A percentile compares a stretch with the other conserved stretches of the same genome.
Evolutionary conservation across 2,329 filamentous ascomycete genomes (phyloP).

Genomic region (Sarocladium strictum): DNA sequence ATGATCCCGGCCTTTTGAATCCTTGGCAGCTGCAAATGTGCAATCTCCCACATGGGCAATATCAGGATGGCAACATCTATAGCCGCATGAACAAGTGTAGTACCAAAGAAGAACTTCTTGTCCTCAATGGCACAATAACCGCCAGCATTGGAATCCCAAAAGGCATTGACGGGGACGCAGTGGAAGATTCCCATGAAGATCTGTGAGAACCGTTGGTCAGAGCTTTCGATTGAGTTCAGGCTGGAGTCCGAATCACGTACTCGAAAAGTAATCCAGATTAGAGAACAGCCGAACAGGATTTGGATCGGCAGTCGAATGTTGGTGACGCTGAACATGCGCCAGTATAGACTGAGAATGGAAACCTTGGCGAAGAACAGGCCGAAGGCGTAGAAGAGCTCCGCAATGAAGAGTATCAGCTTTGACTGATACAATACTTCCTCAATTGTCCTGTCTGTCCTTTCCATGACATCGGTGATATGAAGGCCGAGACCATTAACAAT

Average conservation of each 20-base stretch:
- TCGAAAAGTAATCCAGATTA: conserved; percentile 17
- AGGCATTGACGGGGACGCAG: conserved; percentile 23
- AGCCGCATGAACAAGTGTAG: conserved; percentile 18
- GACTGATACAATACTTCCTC: conserved; percentile 2
- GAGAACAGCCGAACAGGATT: conserved; percentile 15
- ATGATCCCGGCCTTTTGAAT: conserved; percentile 16
- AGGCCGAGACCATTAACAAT: conserved; percentile 11
- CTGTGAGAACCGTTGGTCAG: too few species aligned
- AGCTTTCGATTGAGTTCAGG: neutral
- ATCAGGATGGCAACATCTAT: conserved; percentile 21
- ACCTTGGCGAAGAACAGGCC: conserved; percentile 17
- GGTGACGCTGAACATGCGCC: conserved; percentile 17
- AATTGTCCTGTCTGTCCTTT: neutral
- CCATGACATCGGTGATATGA: conserved; percentile 10
- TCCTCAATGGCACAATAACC: conserved; percentile 20
- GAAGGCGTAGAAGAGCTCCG: conserved; percentile 17
- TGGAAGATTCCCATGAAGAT: conserved; percentile 23
- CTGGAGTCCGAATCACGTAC: conserved; percentile 3
- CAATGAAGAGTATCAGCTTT: conserved; percentile 10
- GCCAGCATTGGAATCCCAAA: conserved; percentile 20
- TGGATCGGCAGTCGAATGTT: conserved; percentile 16
- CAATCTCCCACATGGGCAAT: conserved; percentile 20
- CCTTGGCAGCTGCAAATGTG: conserved; percentile 16
- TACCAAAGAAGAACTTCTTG: conserved; percentile 22
- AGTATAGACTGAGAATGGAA: conserved; percentile 18